A percentile compares a stretch with the other conserved stretches of the same genome.
Evolutionary conservation across 2,329 filamentous ascomycete species (phyloP).

Genomic region (Colletotrichum sp.): DNA sequence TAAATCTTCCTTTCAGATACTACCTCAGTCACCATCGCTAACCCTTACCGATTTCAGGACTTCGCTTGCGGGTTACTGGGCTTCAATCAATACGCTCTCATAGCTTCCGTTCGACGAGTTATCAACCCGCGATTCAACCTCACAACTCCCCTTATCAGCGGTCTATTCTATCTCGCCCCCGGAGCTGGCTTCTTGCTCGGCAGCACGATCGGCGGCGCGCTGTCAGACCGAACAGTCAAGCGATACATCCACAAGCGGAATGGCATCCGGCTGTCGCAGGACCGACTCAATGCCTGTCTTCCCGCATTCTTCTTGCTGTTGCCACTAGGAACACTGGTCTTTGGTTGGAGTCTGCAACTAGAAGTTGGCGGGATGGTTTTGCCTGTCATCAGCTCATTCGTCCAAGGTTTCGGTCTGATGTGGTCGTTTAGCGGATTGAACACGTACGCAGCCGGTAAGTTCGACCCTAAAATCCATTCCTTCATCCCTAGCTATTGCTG

Average conservation of each 20-base stretch:
- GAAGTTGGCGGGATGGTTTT: not conserved
- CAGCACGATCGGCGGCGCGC: not conserved
- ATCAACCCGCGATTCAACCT: not conserved
- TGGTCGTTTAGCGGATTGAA: not conserved
- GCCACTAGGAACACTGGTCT: not conserved
- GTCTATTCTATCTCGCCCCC: not conserved
- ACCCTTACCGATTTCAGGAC: not conserved
- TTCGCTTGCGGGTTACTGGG: not conserved
- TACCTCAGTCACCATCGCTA: not conserved
- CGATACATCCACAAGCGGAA: not conserved
- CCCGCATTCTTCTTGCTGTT: not conserved
- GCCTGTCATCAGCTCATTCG: not conserved
- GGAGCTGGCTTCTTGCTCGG: not conserved
- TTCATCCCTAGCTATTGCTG: not conserved
- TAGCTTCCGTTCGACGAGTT: not conserved
- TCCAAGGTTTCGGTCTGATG: not conserved
- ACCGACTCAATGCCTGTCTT: not conserved
- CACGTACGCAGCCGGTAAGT: not conserved
- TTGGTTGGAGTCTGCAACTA: not conserved
- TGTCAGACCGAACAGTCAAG: not conserved
- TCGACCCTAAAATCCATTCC: too few relatives aligned
- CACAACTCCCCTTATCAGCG: not conserved
- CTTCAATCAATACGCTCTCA: not conserved
- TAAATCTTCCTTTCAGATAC: not conserved
- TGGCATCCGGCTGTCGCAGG: not conserved